Evolutionary conservation across 2,329 filamentous ascomycete genomes (phyloP), one percentile per base, ranked within the genome.

Genomic region (Hyphodiscus sp.): DNA sequence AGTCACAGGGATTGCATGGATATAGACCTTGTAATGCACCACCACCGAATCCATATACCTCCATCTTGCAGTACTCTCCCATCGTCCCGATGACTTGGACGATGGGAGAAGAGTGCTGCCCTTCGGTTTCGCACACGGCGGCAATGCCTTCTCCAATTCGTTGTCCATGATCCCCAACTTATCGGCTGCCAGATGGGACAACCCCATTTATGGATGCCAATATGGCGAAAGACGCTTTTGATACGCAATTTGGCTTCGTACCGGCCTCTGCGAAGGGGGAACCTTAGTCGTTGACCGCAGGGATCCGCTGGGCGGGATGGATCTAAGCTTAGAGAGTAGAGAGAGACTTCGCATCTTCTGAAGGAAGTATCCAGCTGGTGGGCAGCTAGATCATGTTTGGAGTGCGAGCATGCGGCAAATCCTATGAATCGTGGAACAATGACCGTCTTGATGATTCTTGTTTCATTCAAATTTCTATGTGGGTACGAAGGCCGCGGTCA

Each of bases 1-100:
- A 16, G 15, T 19, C 19, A 42, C 9, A 11, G 18, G 23, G 8
- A 18, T 41, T 6, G 5, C n/a, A 49, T 13, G 16, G 11, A n/a
- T 15, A 6, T 38, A 43, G 47, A 63, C 62, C 53, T 58, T 59
- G 41, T 56, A 57, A 44, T 56, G 58, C 45, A 55, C 48, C 45
- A 55, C 48, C 38, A 42, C 30, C 20, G 50, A 23, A 18, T 46
- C 43, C 20, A 33, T 47, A 26, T 41, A 16, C 10, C 26, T 50
- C 42, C 26, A 42, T 43, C 16, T 44, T 11, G 20, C 19, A 20
- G 26, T 7, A 15, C 2, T 9, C 45, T 50, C 45, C 26, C 45
- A 51, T 58, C 48, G 44, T 30, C 30, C 23, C 23, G 8, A 26
- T 26, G 23, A 8, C 23, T 26, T 26, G 4, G 20, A 18, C 20